Conservation (phyloP, 192 early-diverging fungal species). For the Kappamyces sp. region DNA sequence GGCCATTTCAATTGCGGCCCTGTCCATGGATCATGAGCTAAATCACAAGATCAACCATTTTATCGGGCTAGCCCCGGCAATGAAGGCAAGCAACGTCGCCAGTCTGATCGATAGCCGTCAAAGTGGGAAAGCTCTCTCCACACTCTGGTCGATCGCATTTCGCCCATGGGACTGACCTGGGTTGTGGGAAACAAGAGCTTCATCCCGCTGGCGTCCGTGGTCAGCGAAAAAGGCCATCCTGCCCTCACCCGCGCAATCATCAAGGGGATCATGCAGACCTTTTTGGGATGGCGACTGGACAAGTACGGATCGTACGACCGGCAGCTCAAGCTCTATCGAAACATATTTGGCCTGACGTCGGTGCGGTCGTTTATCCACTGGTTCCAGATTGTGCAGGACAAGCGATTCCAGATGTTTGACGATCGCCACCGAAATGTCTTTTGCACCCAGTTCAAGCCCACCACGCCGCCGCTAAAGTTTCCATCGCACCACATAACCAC, state of each 20-base stretch:
- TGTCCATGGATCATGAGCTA: constrained; percentile 66
- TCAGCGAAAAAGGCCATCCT: neutral
- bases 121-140: neutral
- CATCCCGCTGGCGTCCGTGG: constrained; percentile 18
- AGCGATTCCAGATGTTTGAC: constrained; percentile 17
- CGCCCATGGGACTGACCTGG: constrained; percentile 4
- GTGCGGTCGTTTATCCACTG: constrained; percentile 32
- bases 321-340: constrained; percentile 20
- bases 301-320: constrained; percentile 15
- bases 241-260: constrained; percentile 14
- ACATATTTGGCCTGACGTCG: constrained; percentile 25
- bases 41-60: constrained; percentile 74
- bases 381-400: constrained; percentile 28
- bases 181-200: constrained; percentile 23
- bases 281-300: constrained; percentile 26
- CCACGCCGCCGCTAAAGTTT: constrained; percentile 17
- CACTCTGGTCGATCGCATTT: neutral
- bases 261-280: constrained; percentile 12
- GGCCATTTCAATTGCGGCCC: constrained; percentile 71
- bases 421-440: neutral
- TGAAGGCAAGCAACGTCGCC: constrained; percentile 20
- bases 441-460: too few relatives aligned
- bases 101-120: neutral
- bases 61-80: constrained; percentile 79
- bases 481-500: constrained; percentile 35